Evolutionary conservation across 345 rosid genomes (phyloP), one percentile per base, ranked within the genome.

Genomic region (Lepidium africanum): DNA sequence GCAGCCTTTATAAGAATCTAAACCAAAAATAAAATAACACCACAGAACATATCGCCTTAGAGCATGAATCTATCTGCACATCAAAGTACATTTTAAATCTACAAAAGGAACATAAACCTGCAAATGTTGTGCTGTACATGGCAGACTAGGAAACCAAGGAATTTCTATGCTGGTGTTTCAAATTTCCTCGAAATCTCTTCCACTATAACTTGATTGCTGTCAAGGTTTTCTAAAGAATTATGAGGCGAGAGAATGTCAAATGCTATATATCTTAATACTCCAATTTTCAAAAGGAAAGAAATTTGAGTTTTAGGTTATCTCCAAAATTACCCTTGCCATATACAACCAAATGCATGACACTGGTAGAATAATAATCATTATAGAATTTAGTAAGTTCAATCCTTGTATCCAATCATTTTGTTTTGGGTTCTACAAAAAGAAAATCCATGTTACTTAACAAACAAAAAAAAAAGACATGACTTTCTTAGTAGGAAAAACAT

Each of bases 341-440:
- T 38, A 92, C 82, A 61, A 87, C 96, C 30, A 92, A 77, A 82
- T 82, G 80, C 96, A 92, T 92, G 57, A 85, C 79, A 80, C 86
- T 92, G 68, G 98, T 85, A 17, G 98, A 92, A 84, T 92, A 90
- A 58, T 90, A 47, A 51, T 87, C 87, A 23, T 85, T 72, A 63
- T 92, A 92, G 70, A 92, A 86, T 27, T 81, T 86, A 41, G 87
- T 74, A 33, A 92, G 91, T 74, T 88, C 93, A 13, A 65, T 53
- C 66, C 96, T 86, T 57, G 81, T 87, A 70, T 92, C 93, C 48
- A 85, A 17, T 71, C 96, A 96, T 71, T 70, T 84, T 55, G 83
- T 87, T 76, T 78, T 66, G n/a, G 98, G 98, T 46, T 63, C 76
- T 59, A 87, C 91, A 65, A 76, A 84, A 78, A 89, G 73, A 32